Evolutionary conservation across 768 basidiomycete genomes (phyloP), one percentile per base, ranked within the genome.

Genomic region (Amanita pseudoporphyria): DNA sequence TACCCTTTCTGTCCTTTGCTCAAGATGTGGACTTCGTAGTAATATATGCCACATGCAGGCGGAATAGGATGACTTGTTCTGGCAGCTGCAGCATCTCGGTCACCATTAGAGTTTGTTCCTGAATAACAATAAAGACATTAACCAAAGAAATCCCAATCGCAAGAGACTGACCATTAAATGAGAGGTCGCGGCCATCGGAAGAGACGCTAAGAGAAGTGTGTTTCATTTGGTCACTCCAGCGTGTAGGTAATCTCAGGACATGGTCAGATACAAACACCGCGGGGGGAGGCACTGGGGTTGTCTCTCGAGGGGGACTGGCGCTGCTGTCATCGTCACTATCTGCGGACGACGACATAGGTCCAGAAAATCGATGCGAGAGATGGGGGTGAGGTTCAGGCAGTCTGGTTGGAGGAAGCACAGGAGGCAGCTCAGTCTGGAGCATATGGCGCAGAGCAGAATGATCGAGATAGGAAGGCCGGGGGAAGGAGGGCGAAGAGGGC

Each of bases 11-110:
- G 71, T 9, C 87, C 85, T 59, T 87, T 87, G 61, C 85, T 81
- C 5, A 85, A 62, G 40, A 98, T 79, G 57, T 87, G 80, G 5
- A 92, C 81, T 69, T 99, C 95, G 61, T 84, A 99, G 64, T 98
- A 99, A 61, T 90, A 95, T 48, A 98, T 81, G 19, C 94, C 96
- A 57, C 87, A 87, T 9, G 84, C 82, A 0, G 83, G 72, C 1
- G 94, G 94, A 42, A 95, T 84, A 1, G 84, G 78, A 55, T 79
- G 69, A 38, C 77, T 77, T 0, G 94, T 82, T 45, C 91, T 78
- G 3, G 87, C 86, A 36, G 92, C 75, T 9, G 89, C 88, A 0
- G 91, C 90, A 49, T 95, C 92, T 52, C 80, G 80, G 49, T 93
- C 89, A 10, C 78, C 79, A 45, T 66, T 26, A 36, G 14, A 38